A percentile compares a stretch with the other conserved stretches of the same genome.
phyloP scores from a whole-genome alignment of 148 eudicot genomes.

The Cornus suecica region DNA sequence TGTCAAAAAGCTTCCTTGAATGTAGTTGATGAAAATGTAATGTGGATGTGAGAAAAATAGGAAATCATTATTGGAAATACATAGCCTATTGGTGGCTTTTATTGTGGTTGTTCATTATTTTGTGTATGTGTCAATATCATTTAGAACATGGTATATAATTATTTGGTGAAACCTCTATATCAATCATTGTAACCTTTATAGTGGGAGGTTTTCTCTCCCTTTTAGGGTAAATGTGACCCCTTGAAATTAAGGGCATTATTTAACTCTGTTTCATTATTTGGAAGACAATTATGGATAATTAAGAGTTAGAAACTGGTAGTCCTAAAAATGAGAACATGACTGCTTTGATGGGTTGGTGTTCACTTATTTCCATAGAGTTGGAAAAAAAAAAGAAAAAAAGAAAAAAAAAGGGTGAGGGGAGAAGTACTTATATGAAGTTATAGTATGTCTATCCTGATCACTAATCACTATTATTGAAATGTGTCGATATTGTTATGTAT shows the following conservation, averaged over 20 bases:
- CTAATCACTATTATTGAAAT: too few species aligned
- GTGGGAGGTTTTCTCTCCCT: background rate
- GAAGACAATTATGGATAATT: background rate
- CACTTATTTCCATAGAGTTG: too few species aligned
- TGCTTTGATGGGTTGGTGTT: conserved; percentile 5
- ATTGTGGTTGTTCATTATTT: conserved; percentile 1
- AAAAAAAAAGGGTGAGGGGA: too few species aligned
- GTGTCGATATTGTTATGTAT: too few species aligned
- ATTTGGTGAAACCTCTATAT: conserved; percentile 8
- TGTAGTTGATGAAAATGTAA: background rate
- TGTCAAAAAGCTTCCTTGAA: background rate
- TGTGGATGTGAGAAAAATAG: background rate
- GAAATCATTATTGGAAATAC: background rate
- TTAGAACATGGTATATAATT: background rate
- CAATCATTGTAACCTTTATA: background rate
- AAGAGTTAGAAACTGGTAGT: background rate
- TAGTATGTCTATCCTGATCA: too few species aligned
- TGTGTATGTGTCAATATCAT: background rate
- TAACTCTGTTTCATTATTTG: too few species aligned
- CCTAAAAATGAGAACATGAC: background rate
- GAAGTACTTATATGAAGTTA: too few species aligned
- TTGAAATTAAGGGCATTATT: too few species aligned
- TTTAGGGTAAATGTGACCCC: too few species aligned
- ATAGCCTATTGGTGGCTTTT: background rate
- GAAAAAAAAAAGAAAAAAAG: too few species aligned